These are phyloP conservation scores for Cymbomonas tetramitiformis DNA, from an alignment of 139 green algal genomes.

Conservation along the genomic window DNA sequence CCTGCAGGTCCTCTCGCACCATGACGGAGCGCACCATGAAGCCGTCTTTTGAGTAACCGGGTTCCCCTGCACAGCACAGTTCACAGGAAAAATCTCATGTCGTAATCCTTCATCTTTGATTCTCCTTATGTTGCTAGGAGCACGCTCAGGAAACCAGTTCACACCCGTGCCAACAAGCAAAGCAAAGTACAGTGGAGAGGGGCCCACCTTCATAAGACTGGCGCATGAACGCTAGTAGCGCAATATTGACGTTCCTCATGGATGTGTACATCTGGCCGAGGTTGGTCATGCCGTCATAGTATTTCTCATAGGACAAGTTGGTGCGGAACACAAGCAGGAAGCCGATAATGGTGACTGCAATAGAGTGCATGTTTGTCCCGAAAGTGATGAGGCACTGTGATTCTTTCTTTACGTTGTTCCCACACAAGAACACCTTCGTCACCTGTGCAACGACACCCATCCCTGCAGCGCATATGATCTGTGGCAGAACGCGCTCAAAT, in stretches of 20 bases:
- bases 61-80: too few relatives aligned
- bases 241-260: not conserved
- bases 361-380: not conserved
- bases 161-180: too few relatives aligned
- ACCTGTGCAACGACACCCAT: not conserved
- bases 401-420: not conserved
- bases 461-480: not conserved
- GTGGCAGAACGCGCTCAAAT: not conserved
- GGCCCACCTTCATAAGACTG: too few relatives aligned
- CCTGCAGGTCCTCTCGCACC: not conserved
- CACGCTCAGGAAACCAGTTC: too few relatives aligned
- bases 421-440: slow-evolving; percentile 4
- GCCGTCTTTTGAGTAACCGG: not conserved
- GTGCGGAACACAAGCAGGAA: not conserved
- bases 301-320: not conserved
- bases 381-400: not conserved
- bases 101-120: too few relatives aligned
- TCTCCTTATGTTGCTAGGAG: too few relatives aligned
- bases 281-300: not conserved
- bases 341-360: not conserved
- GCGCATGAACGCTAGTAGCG: not conserved
- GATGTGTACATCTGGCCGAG: not conserved
- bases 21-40: not conserved
- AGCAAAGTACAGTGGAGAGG: too few relatives aligned
- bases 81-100: too few relatives aligned